Conservation (phyloP, 1,284 basidiomycete genomes). For the Fomitopsis schrenkii region DNA sequence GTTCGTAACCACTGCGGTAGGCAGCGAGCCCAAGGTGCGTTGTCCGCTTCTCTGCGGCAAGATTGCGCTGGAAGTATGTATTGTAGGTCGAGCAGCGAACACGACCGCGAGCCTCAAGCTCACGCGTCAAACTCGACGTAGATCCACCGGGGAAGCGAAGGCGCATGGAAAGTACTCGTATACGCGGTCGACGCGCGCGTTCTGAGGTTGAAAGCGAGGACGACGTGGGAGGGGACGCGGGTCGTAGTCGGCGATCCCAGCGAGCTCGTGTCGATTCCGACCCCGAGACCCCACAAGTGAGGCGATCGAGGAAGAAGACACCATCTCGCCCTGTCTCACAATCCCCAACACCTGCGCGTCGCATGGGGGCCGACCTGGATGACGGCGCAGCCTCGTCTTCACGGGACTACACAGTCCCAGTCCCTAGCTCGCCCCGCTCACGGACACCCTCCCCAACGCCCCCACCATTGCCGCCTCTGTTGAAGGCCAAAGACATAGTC, state of each 20-base stretch:
- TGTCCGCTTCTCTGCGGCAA: background rate
- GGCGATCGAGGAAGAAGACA: conserved; percentile 4
- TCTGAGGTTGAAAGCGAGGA: conserved; percentile 4
- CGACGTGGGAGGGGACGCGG: conserved; percentile 1
- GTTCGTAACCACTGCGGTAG: conserved; percentile 61
- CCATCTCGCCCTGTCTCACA: background rate
- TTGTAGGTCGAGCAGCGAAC: conserved; percentile 7
- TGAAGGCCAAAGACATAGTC: conserved; percentile 30
- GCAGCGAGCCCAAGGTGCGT: conserved; percentile 13
- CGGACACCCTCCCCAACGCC: conserved; percentile 29
- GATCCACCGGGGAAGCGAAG: conserved; percentile 8
- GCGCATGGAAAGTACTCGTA: conserved; percentile 9
- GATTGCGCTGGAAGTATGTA: background rate
- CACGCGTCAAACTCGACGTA: conserved; percentile 22
- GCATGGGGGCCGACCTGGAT: background rate
- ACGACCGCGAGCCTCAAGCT: conserved; percentile 22
- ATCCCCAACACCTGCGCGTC: background rate
- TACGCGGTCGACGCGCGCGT: conserved; percentile 4
- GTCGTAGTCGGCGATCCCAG: background rate
- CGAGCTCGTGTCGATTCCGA: background rate
- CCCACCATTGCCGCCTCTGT: conserved; percentile 23
- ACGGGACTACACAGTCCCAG: background rate
- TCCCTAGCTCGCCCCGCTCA: background rate
- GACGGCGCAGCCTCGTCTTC: background rate
- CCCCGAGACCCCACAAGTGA: background rate